Conservation (phyloP, 148 eudicot species). For the Nepenthes mirabilis region DNA sequence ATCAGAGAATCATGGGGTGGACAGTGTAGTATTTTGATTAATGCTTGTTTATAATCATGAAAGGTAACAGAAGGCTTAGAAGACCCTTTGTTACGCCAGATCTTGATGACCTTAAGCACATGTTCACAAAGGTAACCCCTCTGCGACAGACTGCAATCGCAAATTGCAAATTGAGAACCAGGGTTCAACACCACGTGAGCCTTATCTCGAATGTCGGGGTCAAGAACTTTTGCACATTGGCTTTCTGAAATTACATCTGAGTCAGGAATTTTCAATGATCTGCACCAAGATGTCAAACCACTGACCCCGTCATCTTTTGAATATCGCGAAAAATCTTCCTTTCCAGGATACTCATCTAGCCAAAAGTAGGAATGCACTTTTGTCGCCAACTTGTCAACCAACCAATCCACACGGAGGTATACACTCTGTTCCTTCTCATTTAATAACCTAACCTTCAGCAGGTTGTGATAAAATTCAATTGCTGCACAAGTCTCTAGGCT, state of each 20-base stretch:
- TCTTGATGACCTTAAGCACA: conserved; percentile 42
- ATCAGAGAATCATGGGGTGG: conserved; percentile 62
- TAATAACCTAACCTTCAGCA: conserved; percentile 55
- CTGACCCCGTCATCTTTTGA: conserved; percentile 69
- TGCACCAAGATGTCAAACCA: conserved; percentile 61
- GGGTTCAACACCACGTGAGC: conserved; percentile 44
- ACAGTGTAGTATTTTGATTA: conserved; percentile 50
- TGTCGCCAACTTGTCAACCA: conserved; percentile 62
- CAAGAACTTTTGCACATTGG: conserved; percentile 48
- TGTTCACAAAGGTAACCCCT: conserved; percentile 84
- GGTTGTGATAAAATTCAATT: conserved; percentile 78
- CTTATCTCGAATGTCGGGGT: conserved; percentile 31
- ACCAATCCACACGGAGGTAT: conserved; percentile 80
- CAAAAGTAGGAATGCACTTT: conserved; percentile 88
- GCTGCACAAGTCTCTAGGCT: conserved; percentile 78
- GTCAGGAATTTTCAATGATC: conserved; percentile 53
- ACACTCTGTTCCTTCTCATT: conserved; percentile 43
- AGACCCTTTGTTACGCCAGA: conserved; percentile 31
- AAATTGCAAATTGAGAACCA: conserved; percentile 62
- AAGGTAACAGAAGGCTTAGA: conserved; percentile 45
- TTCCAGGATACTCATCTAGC: conserved; percentile 87
- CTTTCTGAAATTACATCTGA: conserved; percentile 46
- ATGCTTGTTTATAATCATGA: conserved; percentile 50
- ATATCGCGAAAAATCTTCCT: conserved; percentile 74
- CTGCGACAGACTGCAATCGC: conserved; percentile 56